A percentile compares a stretch with the other conserved stretches of the same genome.
These are phyloP conservation scores for Plasmodium knowlesi DNA, from an alignment of 169 alveolate species.

Conservation along the genomic window DNA sequence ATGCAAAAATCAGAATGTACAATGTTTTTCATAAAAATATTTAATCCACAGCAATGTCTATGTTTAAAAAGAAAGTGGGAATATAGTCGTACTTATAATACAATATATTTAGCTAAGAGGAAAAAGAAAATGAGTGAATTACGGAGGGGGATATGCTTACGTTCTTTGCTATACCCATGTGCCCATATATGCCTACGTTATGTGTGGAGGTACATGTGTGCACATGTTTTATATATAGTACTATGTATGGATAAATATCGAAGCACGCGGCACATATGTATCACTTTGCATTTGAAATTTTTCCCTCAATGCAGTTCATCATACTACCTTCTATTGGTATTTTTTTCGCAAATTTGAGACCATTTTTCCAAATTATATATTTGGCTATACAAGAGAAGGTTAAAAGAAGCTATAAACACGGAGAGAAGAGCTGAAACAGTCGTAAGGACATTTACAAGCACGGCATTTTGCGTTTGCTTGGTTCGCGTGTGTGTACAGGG, in stretches of 20 bases:
- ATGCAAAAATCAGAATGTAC: not conserved
- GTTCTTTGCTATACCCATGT: not conserved
- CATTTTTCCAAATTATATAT: constrained; percentile 10
- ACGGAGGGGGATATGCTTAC: not conserved
- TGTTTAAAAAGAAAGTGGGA: constrained; percentile 19
- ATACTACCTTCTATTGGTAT: not conserved
- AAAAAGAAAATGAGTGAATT: not conserved
- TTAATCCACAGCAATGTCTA: constrained; percentile 38
- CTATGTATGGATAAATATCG: not conserved
- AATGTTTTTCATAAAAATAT: constrained; percentile 19
- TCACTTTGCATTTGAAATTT: not conserved
- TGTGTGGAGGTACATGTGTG: not conserved
- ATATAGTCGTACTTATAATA: not conserved
- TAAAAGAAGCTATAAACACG: not conserved
- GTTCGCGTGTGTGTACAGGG: not conserved
- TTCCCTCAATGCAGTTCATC: not conserved
- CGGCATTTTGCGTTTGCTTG: not conserved
- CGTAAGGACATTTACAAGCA: not conserved
- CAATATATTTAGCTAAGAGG: not conserved
- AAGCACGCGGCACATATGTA: not conserved
- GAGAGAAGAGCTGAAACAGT: not conserved
- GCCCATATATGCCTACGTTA: not conserved
- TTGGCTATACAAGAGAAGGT: not conserved
- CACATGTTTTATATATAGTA: not conserved
- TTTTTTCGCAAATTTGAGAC: not conserved